Base-by-base conservation (phyloP, 768 basidiomycete genomes). In the Coprinopsis strossmayeri region DNA sequence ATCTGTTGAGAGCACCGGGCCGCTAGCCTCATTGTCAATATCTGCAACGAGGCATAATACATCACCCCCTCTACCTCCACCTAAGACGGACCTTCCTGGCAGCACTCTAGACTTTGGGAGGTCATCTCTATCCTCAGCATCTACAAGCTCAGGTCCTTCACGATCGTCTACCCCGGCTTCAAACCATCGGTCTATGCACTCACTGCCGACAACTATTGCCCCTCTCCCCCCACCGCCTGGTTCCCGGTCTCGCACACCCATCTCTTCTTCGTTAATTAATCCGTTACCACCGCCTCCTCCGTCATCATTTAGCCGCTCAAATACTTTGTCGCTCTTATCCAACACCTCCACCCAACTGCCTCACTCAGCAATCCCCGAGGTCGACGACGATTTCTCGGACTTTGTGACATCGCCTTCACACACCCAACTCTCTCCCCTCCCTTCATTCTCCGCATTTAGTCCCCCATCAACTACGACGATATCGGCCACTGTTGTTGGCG, bases 331-430 rank as follows among this genome's bases (percentile, higher is more conserved):
- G 20, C 34, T 49, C 47, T 24, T 38, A 40, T 20, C 47, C 37
- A 26, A 5, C 27, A 25, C 32, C 50, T 18, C 35, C 46, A 2
- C 34, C 41, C 18, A 34, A 47, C 38, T 27, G 24, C 26, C 32
- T 42, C 38, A 40, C 10, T 24, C 48, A 45, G n/a, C 32, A 28
- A 43, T 62, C 28, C 57, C 62, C 44, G 69, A 70, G 40, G 76
- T 80, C 46, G 72, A 74, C 42, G 55, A 75, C 54, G 70, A 72
- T 53, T 76, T 79, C 56, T 70, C 70, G 53, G 73, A 74, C 27
- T 73, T 79, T 49, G 62, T 75, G 70, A 49, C 50, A 4, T 39
- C 48, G 45, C 34, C 57, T 35, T 34, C 52, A 32, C 5, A 37
- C 37, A 30, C 76, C 20, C 69, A 64, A 18, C 64, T 66, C 10